Percentiles rank a stretch among this genome's conserved stretches.
phyloP scores from a whole-genome alignment of 2,329 filamentous ascomycete species.

The Fusarium poae region DNA sequence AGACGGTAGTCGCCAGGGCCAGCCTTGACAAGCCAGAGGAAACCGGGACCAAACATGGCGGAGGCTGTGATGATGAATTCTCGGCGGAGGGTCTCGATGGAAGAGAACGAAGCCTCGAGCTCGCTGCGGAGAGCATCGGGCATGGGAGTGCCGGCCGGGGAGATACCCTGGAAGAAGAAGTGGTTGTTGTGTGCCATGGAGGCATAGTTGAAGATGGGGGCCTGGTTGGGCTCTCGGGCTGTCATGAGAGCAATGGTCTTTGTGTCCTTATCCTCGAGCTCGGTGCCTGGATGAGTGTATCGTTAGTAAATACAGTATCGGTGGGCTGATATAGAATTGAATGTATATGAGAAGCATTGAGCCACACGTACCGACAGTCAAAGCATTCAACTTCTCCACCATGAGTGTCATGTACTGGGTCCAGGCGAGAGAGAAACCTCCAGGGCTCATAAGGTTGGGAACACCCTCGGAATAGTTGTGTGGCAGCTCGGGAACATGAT shows the following conservation, averaged over 20 bases:
- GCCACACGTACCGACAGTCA: constrained; percentile 74
- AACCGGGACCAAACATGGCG: constrained; percentile 96
- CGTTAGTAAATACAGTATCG: constrained; percentile 26
- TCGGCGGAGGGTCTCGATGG: constrained; percentile 81
- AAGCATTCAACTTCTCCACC: constrained; percentile 79
- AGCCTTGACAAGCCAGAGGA: constrained; percentile 89
- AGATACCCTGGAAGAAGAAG: constrained; percentile 78
- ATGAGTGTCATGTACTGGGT: constrained; percentile 82
- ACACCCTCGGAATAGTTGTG: constrained; percentile 67
- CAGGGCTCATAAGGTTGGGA: constrained; percentile 76
- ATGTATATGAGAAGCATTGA: constrained; percentile 18
- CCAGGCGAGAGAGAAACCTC: constrained; percentile 83
- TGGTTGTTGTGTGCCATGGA: constrained; percentile 95
- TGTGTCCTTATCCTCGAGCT: constrained; percentile 70
- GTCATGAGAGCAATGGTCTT: constrained; percentile 79
- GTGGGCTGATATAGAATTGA: neutral
- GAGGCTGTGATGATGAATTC: constrained; percentile 85
- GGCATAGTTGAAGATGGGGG: constrained; percentile 92
- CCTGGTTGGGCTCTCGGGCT: constrained; percentile 81
- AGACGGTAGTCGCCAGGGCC: constrained; percentile 70
- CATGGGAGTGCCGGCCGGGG: constrained; percentile 63
- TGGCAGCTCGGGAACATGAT: constrained; percentile 61
- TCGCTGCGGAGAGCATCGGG: constrained; percentile 67
- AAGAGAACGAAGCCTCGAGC: constrained; percentile 81
- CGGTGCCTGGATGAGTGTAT: constrained; percentile 65